A percentile compares a stretch with the other conserved stretches of the same genome.
These are phyloP conservation scores for Acanthamoeba divionensis DNA, from an alignment of 208 protist genomes.

Conservation along the genomic window DNA sequence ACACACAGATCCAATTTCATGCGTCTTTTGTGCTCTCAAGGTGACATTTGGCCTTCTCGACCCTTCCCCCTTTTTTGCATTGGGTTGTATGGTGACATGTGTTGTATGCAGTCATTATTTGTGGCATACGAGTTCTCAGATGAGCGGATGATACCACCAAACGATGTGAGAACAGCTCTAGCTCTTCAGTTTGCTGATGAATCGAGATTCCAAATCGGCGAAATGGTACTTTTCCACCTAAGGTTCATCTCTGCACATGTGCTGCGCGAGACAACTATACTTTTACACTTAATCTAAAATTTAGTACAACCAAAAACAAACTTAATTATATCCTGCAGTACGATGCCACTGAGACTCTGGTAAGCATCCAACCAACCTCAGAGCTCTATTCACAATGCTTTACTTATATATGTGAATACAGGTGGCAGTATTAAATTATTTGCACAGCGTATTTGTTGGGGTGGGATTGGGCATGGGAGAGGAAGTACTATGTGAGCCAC, in stretches of 20 bases:
- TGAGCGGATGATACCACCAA: slow-evolving; percentile 37
- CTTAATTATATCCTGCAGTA: slow-evolving; percentile 40
- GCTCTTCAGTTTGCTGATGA: not conserved
- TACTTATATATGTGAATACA: not conserved
- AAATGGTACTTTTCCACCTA: not conserved
- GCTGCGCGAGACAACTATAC: too few species aligned
- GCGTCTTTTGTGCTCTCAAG: slow-evolving; percentile 41
- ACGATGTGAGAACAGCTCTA: not conserved
- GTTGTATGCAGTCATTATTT: slow-evolving; percentile 4
- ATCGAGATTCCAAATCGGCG: not conserved
- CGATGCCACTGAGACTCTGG: slow-evolving; percentile 46
- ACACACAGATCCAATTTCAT: not conserved
- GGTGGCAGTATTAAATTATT: not conserved
- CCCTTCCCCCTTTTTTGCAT: not conserved
- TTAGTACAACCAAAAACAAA: too few species aligned
- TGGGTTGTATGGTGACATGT: too few species aligned
- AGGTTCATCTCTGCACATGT: not conserved
- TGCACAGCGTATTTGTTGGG: not conserved
- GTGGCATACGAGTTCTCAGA: not conserved
- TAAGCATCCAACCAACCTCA: not conserved
- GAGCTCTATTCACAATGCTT: not conserved
- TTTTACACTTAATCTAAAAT: too few species aligned
- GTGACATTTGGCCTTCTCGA: not conserved
- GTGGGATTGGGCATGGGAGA: not conserved
- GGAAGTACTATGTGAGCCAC: not conserved